Evolutionary conservation across 306 rosid species (phyloP).

Genomic region (Adenanthera pavonina): DNA sequence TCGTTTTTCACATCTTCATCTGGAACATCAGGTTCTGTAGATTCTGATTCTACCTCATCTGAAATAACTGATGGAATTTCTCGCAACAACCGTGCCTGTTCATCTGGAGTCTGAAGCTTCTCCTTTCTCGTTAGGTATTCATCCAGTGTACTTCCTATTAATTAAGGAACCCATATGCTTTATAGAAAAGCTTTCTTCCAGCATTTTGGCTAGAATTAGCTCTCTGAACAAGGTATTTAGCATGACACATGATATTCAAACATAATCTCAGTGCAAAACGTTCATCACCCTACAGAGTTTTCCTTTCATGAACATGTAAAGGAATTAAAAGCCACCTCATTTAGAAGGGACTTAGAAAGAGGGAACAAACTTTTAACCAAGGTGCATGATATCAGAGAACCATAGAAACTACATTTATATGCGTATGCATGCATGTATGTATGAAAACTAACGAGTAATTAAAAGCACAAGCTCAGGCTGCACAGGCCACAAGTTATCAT

Average conservation of each 20-base stretch:
- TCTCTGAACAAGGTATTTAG: conserved; percentile 20
- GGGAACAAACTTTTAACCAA: background rate
- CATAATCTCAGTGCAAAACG: conserved; percentile 18
- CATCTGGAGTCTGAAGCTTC: conserved; percentile 68
- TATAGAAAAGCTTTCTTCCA: conserved; percentile 10
- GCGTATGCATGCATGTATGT: no score
- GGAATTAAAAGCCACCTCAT: conserved; percentile 6
- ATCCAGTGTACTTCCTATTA: conserved; percentile 56
- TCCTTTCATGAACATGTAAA: conserved; percentile 13
- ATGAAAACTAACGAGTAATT: background rate
- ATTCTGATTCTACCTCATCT: conserved; percentile 61
- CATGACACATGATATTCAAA: conserved; percentile 10
- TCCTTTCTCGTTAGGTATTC: conserved; percentile 73
- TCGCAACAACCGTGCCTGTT: conserved; percentile 64
- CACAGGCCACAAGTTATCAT: conserved; percentile 18
- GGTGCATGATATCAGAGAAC: conserved; percentile 8
- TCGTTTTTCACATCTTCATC: conserved; percentile 7
- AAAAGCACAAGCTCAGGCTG: conserved; percentile 18
- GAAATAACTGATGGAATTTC: conserved; percentile 73
- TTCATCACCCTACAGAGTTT: conserved; percentile 7
- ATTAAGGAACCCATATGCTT: conserved; percentile 58
- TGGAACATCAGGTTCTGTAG: conserved; percentile 36
- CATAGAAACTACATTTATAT: background rate
- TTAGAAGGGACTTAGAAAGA: conserved; percentile 12
- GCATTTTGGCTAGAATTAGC: conserved; percentile 13